A percentile compares a stretch with the other conserved stretches of the same genome.
Conservation (phyloP, 176 grass and related monocot genomes). For the Neostapfia colusana region DNA sequence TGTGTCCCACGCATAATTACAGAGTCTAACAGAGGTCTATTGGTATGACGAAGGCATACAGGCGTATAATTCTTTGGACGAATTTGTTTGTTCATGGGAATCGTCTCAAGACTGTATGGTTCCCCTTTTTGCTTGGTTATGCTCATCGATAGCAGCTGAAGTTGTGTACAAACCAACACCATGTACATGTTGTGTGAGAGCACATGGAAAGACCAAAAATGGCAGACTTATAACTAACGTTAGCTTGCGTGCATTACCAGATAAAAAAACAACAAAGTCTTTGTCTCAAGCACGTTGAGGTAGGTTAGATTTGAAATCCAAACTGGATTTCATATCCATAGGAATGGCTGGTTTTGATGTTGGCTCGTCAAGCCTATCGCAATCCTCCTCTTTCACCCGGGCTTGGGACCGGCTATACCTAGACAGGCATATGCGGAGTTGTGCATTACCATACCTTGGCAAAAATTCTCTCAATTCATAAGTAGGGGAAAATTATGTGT, state of each 20-base stretch:
- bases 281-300: too few relatives aligned
- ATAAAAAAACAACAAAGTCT: too few relatives aligned
- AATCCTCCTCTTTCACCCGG: too few relatives aligned
- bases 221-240: not conserved
- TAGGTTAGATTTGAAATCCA: too few relatives aligned
- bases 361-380: too few relatives aligned
- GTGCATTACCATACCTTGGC: not conserved
- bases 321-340: too few relatives aligned
- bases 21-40: too few relatives aligned
- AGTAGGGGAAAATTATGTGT: not conserved
- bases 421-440: too few relatives aligned
- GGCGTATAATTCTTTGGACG: not conserved
- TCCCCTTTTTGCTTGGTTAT: not conserved
- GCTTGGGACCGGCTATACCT: too few relatives aligned
- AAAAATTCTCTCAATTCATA: not conserved
- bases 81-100: not conserved
- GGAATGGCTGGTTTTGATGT: too few relatives aligned
- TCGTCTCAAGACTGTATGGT: not conserved
- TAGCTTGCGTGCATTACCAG: not conserved
- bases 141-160: not conserved
- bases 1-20: too few relatives aligned
- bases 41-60: not conserved
- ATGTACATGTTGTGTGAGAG: not conserved
- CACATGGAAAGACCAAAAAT: not conserved
- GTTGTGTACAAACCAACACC: not conserved